phyloP scores from a whole-genome alignment of 2,329 filamentous ascomycete genomes.

The Ceratocystis smalleyi region DNA sequence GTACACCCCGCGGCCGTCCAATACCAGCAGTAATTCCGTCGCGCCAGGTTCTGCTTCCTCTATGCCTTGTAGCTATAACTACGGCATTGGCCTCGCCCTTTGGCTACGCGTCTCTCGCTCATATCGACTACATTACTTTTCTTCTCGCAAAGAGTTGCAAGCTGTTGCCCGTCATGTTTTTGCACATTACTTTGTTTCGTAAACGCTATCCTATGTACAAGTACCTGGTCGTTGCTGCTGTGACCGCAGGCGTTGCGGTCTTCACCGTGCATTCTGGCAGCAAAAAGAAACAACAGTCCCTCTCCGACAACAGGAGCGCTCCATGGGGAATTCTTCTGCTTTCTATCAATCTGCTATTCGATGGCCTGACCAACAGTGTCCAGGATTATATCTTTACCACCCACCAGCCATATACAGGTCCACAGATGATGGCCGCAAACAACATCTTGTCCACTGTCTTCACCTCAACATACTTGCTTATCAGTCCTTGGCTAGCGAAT shows the following conservation, averaged over 20 bases:
- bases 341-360: conserved; percentile 79
- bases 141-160: conserved; percentile 97
- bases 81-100: conserved; percentile 86
- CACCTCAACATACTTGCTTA: conserved; percentile 58
- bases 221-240: conserved; percentile 80
- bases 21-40: conserved; percentile 61
- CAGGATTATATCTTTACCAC: conserved; percentile 84
- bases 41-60: conserved; percentile 54
- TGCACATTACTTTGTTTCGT: conserved; percentile 84
- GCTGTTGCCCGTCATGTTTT: conserved; percentile 92
- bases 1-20: conserved; percentile 33
- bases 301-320: conserved; percentile 35
- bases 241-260: conserved; percentile 82
- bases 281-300: conserved; percentile 31
- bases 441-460: conserved; percentile 74
- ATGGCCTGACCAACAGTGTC: conserved; percentile 89
- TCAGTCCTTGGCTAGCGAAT: conserved; percentile 64
- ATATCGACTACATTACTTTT: conserved; percentile 97
- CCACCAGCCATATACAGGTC: conserved; percentile 69
- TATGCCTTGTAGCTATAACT: conserved; percentile 74
- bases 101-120: conserved; percentile 78
- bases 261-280: conserved; percentile 76
- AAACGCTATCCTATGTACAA: conserved; percentile 88
- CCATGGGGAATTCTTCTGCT: conserved; percentile 71
- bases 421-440: conserved; percentile 99